Evolutionary conservation across 2,329 filamentous ascomycete species (phyloP), one percentile per base, ranked within the genome.

Genomic region (Epichloe festucae): DNA sequence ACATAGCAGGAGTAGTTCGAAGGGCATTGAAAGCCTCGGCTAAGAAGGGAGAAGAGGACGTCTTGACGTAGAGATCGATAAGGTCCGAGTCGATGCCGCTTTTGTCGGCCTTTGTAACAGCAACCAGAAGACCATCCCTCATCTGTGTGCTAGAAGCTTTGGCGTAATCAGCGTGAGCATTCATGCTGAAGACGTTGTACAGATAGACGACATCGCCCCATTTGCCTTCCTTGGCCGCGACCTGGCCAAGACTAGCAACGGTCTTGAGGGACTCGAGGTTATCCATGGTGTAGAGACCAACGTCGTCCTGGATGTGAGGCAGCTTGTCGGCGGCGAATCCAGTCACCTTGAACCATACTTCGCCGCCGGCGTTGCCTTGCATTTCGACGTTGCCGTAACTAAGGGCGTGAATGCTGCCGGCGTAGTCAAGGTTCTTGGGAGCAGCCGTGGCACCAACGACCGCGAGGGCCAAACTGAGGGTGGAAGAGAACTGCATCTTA

Each of bases 121-220:
- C 52, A 2, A 5, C 39, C 5, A 52, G 45, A 7, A 53, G 52
- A 11, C 49, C 49, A 1, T 48, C 40, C 7, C 40, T 38, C 49
- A 53, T 49, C 49, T 53, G 10, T 4, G 21, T 12, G 49, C 52
- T 53, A 3, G 21, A 23, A 3, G 39, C 23, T 14, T 44, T 45
- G 17, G 35, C 14, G 49, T 53, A 53, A 10, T 52, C 45, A 38
- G 39, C 44, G 35, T 53, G 49, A 4, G 39, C 52, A 39, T 53
- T 53, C 52, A 53, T 53, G 44, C 42, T 45, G 35, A 53, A 53
- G 15, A 15, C 39, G 31, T 51, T 53, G 23, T 51, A 27, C 4
- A 53, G 44, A 31, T 48, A 53, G 3, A 53, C 40, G 5, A 53
- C 15, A 27, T 53, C 52, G n/a, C 52, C 49, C 49, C 45, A 53